Base-by-base conservation (phyloP, 148 eudicot species). In the Tetragonia tetragonoides region DNA sequence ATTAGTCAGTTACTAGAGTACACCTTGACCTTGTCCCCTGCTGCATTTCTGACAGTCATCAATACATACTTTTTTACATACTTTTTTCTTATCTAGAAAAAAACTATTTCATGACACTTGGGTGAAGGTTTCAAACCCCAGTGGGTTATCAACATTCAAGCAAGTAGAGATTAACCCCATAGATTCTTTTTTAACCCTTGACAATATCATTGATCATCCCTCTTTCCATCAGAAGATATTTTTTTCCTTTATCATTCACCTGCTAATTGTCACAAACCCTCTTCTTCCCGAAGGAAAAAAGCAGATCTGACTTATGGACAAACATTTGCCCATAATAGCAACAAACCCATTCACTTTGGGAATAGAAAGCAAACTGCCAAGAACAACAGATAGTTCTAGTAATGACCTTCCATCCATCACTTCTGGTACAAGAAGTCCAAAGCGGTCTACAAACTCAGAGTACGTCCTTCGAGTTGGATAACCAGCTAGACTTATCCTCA, bases 401-500 rank as follows among this genome's bases (percentile, higher is more conserved):
- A 57, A 68, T 61, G 53, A 95, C 99, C 97, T 82, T 86, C 85
- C 90, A 83, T 91, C 86, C 86, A 88, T 76, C 73, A 87, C 67
- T 66, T 93, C 93, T 17, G 89, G 88, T 77, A 91, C 90, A 68
- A 95, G 76, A 73, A 93, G 86, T 73, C 99, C 99, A 86, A 95
- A 95, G 34, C 99, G 97, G 75, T 95, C 95, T 59, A 93, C 89
- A 88, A 95, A 95, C 77, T 95, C 99, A 39, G 87, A 85, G 74
- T 90, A 95, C 70, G 93, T 93, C 80, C 88, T 89, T 80, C 97
- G 84, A 69, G 99, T 95, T 62, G 99, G 99, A 85, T 93, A 95
- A 76, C 99, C 99, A 70, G 99, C 99, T 75, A 93, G 82, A 87
- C 99, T 95, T 82, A 95, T 95, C 73, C 97, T 89, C 74, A 93